These are phyloP conservation scores for Echria macrotheca DNA, from an alignment of 495 filamentous ascomycete genomes.

Conservation along the genomic window DNA sequence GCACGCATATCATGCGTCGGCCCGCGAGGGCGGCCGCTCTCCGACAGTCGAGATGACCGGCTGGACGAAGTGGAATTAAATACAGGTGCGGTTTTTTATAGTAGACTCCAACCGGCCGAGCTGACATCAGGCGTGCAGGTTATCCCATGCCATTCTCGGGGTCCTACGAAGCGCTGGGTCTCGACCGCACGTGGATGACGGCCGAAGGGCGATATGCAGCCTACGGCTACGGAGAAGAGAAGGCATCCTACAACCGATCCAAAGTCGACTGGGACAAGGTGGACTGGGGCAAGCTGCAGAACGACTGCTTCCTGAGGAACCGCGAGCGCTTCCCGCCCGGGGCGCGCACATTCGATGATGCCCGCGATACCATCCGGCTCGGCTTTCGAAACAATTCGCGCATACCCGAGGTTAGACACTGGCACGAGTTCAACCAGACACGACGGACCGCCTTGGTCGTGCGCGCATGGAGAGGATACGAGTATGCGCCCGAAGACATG, in stretches of 20 bases:
- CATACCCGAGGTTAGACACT: conserved; percentile 24
- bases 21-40: conserved; percentile 25
- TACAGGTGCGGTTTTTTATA: too few relatives aligned
- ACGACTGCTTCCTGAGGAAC: conserved; percentile 63
- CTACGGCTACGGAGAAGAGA: conserved; percentile 28
- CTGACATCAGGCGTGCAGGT: too few relatives aligned
- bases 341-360: conserved; percentile 16
- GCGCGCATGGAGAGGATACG: conserved; percentile 39
- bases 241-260: conserved; percentile 18
- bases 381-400: conserved; percentile 15
- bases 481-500: conserved; percentile 38
- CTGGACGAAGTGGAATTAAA: conserved; percentile 19
- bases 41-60: conserved; percentile 26
- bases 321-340: conserved; percentile 49
- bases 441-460: conserved; percentile 35
- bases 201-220: conserved; percentile 26
- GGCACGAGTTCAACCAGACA: conserved; percentile 27
- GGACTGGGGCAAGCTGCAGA: conserved; percentile 71
- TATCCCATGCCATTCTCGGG: conserved; percentile 27
- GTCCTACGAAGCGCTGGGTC: conserved; percentile 26
- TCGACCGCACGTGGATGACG: conserved; percentile 26
- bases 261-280: conserved; percentile 71
- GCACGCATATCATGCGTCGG: conserved; percentile 24
- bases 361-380: conserved; percentile 22
- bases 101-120: too few relatives aligned